phyloP scores from a whole-genome alignment of 805 yeast genomes.

The Candida takata region DNA sequence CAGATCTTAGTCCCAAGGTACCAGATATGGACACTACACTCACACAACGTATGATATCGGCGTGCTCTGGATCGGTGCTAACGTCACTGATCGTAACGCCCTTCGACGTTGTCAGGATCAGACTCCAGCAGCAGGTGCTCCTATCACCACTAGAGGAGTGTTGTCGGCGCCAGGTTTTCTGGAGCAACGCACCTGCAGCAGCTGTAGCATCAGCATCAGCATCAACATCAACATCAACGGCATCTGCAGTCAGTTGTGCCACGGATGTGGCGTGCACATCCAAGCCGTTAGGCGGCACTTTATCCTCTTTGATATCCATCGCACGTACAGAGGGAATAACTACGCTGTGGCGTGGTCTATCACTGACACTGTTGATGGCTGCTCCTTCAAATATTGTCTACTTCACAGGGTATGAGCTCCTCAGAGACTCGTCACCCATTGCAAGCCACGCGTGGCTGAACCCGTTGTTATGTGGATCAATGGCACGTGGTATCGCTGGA shows the following conservation, averaged over 20 bases:
- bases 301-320: conserved; percentile 65
- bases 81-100: conserved; percentile 76
- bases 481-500: conserved; percentile 80
- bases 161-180: conserved; percentile 31
- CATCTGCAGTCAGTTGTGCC: conserved; percentile 4
- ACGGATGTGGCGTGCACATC: conserved; percentile 17
- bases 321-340: conserved; percentile 63
- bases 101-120: conserved; percentile 69
- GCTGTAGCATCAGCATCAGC: too few species aligned
- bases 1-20: conserved; percentile 10
- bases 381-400: conserved; percentile 90
- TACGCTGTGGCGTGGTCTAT: conserved; percentile 85
- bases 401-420: conserved; percentile 86
- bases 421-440: conserved; percentile 69
- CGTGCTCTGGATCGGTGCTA: conserved; percentile 66
- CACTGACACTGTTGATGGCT: conserved; percentile 79
- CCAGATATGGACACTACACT: conserved; percentile 34
- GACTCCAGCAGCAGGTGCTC: conserved; percentile 72
- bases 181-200: conserved; percentile 23
- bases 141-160: conserved; percentile 39
- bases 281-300: conserved; percentile 49
- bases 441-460: conserved; percentile 37
- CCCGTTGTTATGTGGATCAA: conserved; percentile 79
- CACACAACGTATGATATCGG: conserved; percentile 66
- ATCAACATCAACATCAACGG: conserved; percentile 2